These are phyloP conservation scores for Tolypocladium amazonense DNA, from an alignment of 2,329 filamentous ascomycete species.

Conservation along the genomic window DNA sequence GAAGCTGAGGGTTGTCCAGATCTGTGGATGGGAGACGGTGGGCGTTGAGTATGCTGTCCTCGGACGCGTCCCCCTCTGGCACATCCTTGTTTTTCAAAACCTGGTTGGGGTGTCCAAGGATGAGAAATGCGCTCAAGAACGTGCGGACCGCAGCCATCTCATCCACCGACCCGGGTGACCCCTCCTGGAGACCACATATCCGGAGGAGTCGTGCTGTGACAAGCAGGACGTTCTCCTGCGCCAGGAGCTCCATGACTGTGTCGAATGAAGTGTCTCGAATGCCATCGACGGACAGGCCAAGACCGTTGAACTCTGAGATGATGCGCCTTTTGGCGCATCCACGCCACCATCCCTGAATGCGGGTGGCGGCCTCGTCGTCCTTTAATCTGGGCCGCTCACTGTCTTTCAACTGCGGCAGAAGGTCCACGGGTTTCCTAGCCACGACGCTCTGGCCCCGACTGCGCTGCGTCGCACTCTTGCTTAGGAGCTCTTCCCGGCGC, in stretches of 20 bases:
- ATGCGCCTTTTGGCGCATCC: constrained; percentile 44
- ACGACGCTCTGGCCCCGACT: constrained; percentile 41
- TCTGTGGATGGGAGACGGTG: constrained; percentile 29
- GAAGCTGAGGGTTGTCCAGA: constrained; percentile 50
- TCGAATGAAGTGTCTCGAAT: constrained; percentile 65
- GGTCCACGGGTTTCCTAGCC: constrained; percentile 37
- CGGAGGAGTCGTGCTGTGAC: constrained; percentile 57
- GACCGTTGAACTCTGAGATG: constrained; percentile 53
- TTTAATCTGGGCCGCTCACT: constrained; percentile 34
- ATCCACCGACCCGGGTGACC: constrained; percentile 48
- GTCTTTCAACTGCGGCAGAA: constrained; percentile 39
- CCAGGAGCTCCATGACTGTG: constrained; percentile 58
- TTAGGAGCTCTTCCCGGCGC: constrained; percentile 54
- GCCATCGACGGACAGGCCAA: constrained; percentile 60
- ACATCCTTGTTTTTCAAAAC: constrained; percentile 68
- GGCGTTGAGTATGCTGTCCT: constrained; percentile 24
- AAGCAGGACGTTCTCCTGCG: constrained; percentile 53
- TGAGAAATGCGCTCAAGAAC: constrained; percentile 71
- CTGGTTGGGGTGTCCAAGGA: constrained; percentile 67
- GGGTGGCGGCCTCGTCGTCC: constrained; percentile 50
- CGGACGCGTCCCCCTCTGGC: constrained; percentile 38
- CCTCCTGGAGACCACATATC: constrained; percentile 60
- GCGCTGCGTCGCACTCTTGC: constrained; percentile 40
- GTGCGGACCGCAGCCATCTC: constrained; percentile 64
- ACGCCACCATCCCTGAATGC: constrained; percentile 64